Evolutionary conservation across 2,329 filamentous ascomycete species (phyloP).

Genomic region (Xylariaceae sp.): DNA sequence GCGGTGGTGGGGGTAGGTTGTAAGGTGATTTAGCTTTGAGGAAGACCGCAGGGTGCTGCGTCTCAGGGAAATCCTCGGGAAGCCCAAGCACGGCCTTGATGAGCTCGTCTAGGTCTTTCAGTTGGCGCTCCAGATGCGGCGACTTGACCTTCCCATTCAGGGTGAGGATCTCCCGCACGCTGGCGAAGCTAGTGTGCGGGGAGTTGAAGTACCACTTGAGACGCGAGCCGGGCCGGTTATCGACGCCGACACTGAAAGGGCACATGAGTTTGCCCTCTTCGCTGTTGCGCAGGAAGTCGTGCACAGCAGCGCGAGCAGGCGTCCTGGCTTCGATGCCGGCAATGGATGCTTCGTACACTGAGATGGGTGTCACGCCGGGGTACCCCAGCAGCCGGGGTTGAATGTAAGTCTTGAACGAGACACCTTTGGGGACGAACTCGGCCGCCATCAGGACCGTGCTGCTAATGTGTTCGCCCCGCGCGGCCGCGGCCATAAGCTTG

Average conservation of each 20-base stretch:
- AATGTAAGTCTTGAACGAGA: slow-evolving; percentile 10
- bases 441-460: slow-evolving; percentile 4
- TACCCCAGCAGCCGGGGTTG: slow-evolving; percentile 5
- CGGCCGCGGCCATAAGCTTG: slow-evolving; percentile 3
- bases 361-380: background rate
- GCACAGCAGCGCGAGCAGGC: background rate
- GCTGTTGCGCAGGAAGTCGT: slow-evolving; percentile 6
- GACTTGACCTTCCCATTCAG: slow-evolving; percentile 8
- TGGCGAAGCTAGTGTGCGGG: slow-evolving; percentile 12
- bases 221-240: slow-evolving; percentile 6
- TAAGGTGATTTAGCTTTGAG: background rate
- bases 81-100: slow-evolving; percentile 9
- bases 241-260: slow-evolving; percentile 12
- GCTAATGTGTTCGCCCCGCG: slow-evolving; percentile 1
- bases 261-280: slow-evolving; percentile 5
- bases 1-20: slow-evolving; percentile 3
- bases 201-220: slow-evolving; percentile 15
- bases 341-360: slow-evolving; percentile 1
- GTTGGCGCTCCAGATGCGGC: slow-evolving; percentile 4
- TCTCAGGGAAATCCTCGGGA: slow-evolving; percentile 10
- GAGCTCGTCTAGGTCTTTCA: slow-evolving; percentile 7
- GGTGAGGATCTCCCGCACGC: slow-evolving; percentile 13
- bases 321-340: slow-evolving; percentile 4
- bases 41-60: slow-evolving; percentile 1
- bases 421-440: slow-evolving; percentile 7